Evolutionary conservation across 2,329 filamentous ascomycete genomes (phyloP).

Genomic region (Leptographium galeiforme): DNA sequence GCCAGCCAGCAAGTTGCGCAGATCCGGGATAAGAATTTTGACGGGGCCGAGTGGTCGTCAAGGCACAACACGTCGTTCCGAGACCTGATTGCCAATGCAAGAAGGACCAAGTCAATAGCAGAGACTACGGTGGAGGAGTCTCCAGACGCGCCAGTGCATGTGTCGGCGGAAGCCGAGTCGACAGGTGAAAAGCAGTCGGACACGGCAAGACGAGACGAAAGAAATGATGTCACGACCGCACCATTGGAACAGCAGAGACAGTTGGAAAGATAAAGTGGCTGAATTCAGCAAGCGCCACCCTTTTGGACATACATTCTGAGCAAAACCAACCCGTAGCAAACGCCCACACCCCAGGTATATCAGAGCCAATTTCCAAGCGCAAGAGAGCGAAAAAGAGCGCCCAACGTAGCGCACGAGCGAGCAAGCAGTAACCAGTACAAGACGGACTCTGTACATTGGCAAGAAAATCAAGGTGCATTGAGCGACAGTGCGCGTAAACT

Average conservation of each 20-base stretch:
- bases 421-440: not conserved
- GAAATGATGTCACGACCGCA: too few species aligned
- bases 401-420: not conserved
- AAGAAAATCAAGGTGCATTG: conserved; percentile 5
- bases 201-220: not conserved
- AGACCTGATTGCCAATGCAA: conserved; percentile 64
- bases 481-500: conserved; percentile 23
- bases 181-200: too few species aligned
- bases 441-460: not conserved
- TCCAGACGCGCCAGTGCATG: too few species aligned
- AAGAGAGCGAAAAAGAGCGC: too few species aligned
- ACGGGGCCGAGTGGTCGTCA: conserved; percentile 60
- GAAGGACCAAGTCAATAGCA: conserved; percentile 35
- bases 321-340: too few species aligned
- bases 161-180: not conserved
- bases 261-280: too few species aligned
- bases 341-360: too few species aligned
- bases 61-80: conserved; percentile 66
- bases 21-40: conserved; percentile 83
- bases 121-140: not conserved
- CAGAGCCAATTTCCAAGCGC: too few species aligned
- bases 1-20: conserved; percentile 23
- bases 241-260: too few species aligned
- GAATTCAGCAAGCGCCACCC: too few species aligned
- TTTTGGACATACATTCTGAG: too few species aligned